Evolutionary conservation across 2,329 filamentous ascomycete species (phyloP), one percentile per base, ranked within the genome.

Genomic region (Orbilia oligospora): DNA sequence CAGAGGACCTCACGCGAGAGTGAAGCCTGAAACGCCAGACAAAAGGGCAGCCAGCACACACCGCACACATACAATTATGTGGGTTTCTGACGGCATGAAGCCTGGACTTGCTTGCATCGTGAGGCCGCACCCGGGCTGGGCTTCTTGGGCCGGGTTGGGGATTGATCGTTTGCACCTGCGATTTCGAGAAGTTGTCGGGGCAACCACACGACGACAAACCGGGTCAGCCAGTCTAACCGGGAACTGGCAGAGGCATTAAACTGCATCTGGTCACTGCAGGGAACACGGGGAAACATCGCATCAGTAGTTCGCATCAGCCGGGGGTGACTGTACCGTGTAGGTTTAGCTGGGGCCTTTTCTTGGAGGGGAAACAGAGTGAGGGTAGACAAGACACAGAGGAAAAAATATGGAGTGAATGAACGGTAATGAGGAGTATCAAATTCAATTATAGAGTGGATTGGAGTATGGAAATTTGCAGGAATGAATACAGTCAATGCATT

Each of bases 141-240:
- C 38, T 67, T n/a, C n/a, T n/a, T n/a, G n/a, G n/a, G n/a, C n/a
- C n/a, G 36, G 56, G 36, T n/a, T 66, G 44, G n/a, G 44, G 44
- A n/a, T 20, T 20, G 44, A 20, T 73, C 61, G 70, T 66, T 55
- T 56, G 49, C 63, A 56, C 69, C 69, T 22, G 24, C 22, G 69
- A 6, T 2, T 38, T 36, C 33, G 36, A 20, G 36, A 24, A 67
- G 70, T 73, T 73, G 70, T 73, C 51, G 61, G 61, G 70, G 70
- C 70, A 73, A 73, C 70, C 48, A 44, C 70, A 73, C 63, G 70
- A 53, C 33, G 20, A 38, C 55, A 41, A 36, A 61, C 56, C 18
- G 14, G 53, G 10, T 16, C 53, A 2, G 53, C 6, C 36, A 61
- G 56, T 61, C 56, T 41, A 44, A 36, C 56, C 56, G 36, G 56